Evolutionary conservation across 441 rosid genomes (phyloP), one percentile per base, ranked within the genome.

Genomic region (Populus trichocarpa): DNA sequence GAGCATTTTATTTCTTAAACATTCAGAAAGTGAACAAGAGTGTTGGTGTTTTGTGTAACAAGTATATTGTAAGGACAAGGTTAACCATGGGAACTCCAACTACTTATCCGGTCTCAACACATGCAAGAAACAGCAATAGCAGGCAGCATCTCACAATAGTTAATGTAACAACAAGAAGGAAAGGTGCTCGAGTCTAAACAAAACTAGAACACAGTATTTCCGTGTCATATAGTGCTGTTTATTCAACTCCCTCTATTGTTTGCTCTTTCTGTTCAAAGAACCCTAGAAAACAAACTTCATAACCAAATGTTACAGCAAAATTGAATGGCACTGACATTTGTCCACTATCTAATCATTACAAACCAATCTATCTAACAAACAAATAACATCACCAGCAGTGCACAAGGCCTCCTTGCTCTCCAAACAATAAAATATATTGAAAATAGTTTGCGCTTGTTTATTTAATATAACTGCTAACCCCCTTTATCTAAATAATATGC

Each of bases 401-500:
- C 38, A 42, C 10, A 36, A 70, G 8, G 46, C 73, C 74, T 72
- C 81, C 75, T 59, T 42, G 66, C 73, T 79, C 80, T 30, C 69
- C 63, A 71, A 74, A 71, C 76, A 83, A 73, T 74, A 77, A 10
- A 72, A 74, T 23, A 78, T 40, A 57, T 68, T 46, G 32, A 74
- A 66, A 30, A 78, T 71, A 70, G 74, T 75, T 66, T 6, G 42
- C 20, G 32, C 13, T 70, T 80, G 76, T 70, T 84, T 76, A 78
- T 78, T 75, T 75, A 65, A 40, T 28, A 76, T 80, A 20, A 77
- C 28, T 77, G 75, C 71, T 77, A 63, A 26, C 72, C 71, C 36
- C 8, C 46, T 65, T 38, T 16, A 46, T 36, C 67, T 79, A 83
- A 83, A 77, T 65, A 84, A 74, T 85, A 77, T 75, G 82, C 81